These are phyloP conservation scores for Beauveria sp. DNA, from an alignment of 2,329 filamentous ascomycete species.

Conservation along the genomic window DNA sequence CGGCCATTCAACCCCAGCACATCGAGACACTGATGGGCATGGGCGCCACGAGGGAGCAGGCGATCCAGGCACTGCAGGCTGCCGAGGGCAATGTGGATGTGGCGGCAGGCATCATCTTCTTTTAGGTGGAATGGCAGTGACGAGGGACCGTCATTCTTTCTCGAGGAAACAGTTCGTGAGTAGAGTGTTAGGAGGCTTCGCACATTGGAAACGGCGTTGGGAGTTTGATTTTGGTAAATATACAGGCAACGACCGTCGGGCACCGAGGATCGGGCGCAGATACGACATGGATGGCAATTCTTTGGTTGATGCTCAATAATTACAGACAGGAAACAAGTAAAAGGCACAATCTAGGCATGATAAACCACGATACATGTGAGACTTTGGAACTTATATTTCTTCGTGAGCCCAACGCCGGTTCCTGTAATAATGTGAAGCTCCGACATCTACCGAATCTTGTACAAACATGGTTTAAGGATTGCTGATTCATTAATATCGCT, in stretches of 20 bases:
- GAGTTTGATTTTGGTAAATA: not conserved
- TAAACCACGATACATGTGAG: not conserved
- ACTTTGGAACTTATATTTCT: not conserved
- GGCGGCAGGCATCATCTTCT: conserved; percentile 73
- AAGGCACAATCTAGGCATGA: not conserved
- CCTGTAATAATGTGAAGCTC: not conserved
- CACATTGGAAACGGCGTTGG: not conserved
- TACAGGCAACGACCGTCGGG: not conserved
- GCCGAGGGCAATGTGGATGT: conserved; percentile 80
- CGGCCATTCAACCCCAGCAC: conserved; percentile 51
- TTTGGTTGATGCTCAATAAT: not conserved
- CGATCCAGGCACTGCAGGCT: conserved; percentile 72
- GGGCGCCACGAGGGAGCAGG: conserved; percentile 69
- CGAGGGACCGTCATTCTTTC: not conserved
- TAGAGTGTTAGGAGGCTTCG: not conserved
- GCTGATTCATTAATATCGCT: conserved; percentile 55
- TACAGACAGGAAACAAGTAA: not conserved
- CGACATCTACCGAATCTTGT: conserved; percentile 65
- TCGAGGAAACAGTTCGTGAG: not conserved
- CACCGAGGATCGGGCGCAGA: not conserved
- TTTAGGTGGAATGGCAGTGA: conserved; percentile 15
- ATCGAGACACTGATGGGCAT: conserved; percentile 71
- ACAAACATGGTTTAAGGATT: conserved; percentile 88
- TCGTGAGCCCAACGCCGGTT: not conserved
- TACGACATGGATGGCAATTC: not conserved